These are phyloP conservation scores for Porodaedalea pini DNA, from an alignment of 1,284 basidiomycete species.

Conservation along the genomic window DNA sequence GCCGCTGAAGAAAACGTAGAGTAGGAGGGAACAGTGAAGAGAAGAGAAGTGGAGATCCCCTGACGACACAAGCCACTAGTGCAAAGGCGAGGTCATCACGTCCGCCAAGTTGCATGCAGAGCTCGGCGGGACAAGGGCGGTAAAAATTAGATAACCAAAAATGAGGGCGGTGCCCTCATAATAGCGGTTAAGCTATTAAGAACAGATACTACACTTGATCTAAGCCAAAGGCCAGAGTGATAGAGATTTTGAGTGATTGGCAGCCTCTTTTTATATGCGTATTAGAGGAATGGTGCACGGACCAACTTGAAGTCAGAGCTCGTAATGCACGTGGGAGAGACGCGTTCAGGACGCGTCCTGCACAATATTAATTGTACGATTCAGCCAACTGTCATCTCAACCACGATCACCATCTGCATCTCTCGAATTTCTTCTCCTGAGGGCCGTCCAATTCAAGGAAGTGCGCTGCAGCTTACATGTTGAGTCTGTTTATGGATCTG, in stretches of 20 bases:
- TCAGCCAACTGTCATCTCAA: no score
- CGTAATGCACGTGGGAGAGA: neutral
- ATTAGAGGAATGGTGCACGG: neutral
- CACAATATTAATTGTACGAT: no score
- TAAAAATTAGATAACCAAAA: no score
- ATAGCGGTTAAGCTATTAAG: no score
- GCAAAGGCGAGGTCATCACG: slow-evolving; percentile 18
- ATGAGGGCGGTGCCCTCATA: no score
- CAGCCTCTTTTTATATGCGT: neutral
- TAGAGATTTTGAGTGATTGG: slow-evolving; percentile 36
- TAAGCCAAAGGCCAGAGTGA: slow-evolving; percentile 94
- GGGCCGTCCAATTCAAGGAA: no score
- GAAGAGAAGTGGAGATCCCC: slow-evolving; percentile 10
- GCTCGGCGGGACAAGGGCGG: slow-evolving; percentile 12
- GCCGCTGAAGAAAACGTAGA: neutral
- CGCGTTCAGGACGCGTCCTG: neutral
- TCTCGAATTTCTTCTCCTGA: neutral
- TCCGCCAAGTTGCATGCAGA: slow-evolving; percentile 18
- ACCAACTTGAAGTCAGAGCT: neutral
- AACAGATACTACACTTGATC: no score
- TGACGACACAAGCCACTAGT: slow-evolving; percentile 17
- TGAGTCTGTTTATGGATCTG: neutral
- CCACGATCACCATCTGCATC: neutral
- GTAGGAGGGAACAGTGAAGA: neutral
- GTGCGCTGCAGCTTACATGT: neutral